Percentiles rank a stretch among this genome's conserved stretches.
These are phyloP conservation scores for Racocetra persica DNA, from an alignment of 371 early-diverging fungal genomes.

Conservation along the genomic window DNA sequence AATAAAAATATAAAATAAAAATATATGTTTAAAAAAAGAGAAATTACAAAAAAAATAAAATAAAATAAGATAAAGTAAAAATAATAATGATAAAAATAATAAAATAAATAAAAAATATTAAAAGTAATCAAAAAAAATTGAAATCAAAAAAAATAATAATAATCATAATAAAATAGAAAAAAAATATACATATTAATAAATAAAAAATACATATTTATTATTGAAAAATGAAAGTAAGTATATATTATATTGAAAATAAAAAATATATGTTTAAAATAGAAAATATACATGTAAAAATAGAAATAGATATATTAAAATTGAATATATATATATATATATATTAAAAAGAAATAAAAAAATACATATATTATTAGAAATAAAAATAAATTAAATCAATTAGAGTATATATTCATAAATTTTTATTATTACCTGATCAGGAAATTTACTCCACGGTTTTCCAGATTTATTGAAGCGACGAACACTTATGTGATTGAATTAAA, in stretches of 20 bases:
- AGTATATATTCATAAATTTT: not conserved
- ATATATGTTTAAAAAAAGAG: not conserved
- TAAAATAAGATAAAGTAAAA: not conserved
- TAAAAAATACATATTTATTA: no score
- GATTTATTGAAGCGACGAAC: conserved; percentile 91
- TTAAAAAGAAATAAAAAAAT: not conserved
- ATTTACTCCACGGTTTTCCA: conserved; percentile 79
- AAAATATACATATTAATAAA: no score
- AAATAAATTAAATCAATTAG: not conserved
- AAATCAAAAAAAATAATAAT: no score
- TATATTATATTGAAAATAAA: not conserved
- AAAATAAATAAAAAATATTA: no score
- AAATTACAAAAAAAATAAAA: not conserved
- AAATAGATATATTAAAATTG: no score
- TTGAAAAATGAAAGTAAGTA: no score
- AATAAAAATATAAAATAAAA: not conserved
- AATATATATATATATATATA: no score
- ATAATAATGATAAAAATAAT: no score
- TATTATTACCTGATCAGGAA: conserved; percentile 68
- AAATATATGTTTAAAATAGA: not conserved
- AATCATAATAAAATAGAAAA: no score
- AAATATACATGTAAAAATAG: no score
- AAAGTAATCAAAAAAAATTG: no score
- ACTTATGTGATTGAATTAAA: conserved; percentile 45
- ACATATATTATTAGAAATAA: not conserved